Conservation (phyloP, 1,284 basidiomycete species). For the Meira nashicola region DNA sequence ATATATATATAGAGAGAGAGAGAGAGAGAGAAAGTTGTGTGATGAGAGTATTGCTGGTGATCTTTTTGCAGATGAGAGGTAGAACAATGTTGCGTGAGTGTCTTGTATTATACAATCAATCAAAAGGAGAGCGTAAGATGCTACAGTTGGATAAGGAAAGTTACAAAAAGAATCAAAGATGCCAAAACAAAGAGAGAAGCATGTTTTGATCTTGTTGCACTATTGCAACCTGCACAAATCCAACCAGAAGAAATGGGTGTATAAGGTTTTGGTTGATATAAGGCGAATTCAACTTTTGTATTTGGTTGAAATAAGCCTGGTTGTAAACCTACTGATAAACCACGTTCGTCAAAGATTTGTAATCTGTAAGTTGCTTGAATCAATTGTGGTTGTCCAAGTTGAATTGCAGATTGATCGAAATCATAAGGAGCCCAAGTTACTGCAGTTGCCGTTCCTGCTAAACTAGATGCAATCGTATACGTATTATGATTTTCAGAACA, state of each 20-base stretch:
- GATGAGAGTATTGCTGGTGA: neutral
- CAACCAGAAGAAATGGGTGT: slow-evolving; percentile 38
- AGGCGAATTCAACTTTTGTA: slow-evolving; percentile 43
- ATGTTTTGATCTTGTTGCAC: neutral
- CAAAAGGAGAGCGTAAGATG: neutral
- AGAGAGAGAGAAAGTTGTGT: slow-evolving; percentile 1
- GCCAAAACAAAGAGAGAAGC: neutral
- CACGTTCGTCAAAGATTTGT: slow-evolving; percentile 46
- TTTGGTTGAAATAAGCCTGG: slow-evolving; percentile 44
- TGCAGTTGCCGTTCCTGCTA: slow-evolving; percentile 39
- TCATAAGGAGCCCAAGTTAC: slow-evolving; percentile 48
- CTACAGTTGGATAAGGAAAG: neutral
- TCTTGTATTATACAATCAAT: neutral
- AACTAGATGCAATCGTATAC: slow-evolving; percentile 40
- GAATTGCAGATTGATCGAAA: slow-evolving; percentile 32
- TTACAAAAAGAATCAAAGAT: neutral
- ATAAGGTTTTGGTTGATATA: slow-evolving; percentile 50
- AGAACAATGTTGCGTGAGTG: neutral
- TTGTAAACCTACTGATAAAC: slow-evolving; percentile 21
- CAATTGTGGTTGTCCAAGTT: slow-evolving; percentile 35
- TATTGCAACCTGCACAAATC: slow-evolving; percentile 3
- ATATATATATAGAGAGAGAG: neutral
- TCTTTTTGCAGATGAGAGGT: neutral
- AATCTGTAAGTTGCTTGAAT: slow-evolving; percentile 46
- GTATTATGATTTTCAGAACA: slow-evolving; percentile 47